Evolutionary conservation across 306 rosid species (phyloP).

Genomic region (Gleditsia sinensis): DNA sequence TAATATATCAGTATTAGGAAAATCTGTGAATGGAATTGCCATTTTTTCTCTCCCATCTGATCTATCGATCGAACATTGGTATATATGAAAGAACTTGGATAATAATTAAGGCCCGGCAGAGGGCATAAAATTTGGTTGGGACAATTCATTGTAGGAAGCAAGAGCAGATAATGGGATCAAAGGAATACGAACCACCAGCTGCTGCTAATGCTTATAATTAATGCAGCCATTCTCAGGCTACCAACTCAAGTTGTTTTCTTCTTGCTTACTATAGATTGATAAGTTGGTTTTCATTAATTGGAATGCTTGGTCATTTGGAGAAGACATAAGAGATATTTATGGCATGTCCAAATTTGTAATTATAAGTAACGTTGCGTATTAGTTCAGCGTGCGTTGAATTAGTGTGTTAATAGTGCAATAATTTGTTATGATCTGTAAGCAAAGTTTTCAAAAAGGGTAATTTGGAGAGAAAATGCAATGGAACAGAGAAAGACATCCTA

Average conservation of each 20-base stretch:
- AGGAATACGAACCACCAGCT: not conserved
- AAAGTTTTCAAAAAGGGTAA: conserved; percentile 8
- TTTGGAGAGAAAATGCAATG: conserved; percentile 4
- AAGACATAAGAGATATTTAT: too few relatives aligned
- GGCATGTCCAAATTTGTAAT: too few relatives aligned
- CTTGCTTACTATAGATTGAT: too few relatives aligned
- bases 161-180: not conserved
- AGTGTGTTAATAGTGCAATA: not conserved
- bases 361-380: not conserved
- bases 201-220: not conserved
- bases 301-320: too few relatives aligned
- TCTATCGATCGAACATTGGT: too few relatives aligned
- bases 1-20: not conserved
- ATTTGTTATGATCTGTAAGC: not conserved
- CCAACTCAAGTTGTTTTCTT: not conserved
- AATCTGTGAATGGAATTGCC: not conserved
- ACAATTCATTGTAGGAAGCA: not conserved
- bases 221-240: not conserved
- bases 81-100: not conserved
- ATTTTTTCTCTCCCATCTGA: not conserved
- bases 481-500: conserved; percentile 8
- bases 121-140: not conserved
- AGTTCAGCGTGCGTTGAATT: not conserved
- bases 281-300: too few relatives aligned
- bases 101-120: too few relatives aligned